Evolutionary conservation across 2,329 filamentous ascomycete species (phyloP).

Genomic region (Aspergillus piperis): DNA sequence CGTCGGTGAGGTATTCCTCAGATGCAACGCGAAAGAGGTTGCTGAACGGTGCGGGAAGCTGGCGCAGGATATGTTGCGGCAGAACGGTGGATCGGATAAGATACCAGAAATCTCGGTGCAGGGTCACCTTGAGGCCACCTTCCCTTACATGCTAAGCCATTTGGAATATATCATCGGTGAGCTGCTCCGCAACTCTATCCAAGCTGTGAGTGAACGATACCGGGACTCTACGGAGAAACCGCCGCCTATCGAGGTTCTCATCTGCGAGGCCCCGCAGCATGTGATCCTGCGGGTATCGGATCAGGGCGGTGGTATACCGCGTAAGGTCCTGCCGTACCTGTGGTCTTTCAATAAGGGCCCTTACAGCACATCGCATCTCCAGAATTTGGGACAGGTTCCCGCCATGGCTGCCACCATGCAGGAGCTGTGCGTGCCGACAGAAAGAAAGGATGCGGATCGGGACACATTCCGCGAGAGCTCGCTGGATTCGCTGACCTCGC

Average conservation of each 20-base stretch:
- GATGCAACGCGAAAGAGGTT: conserved; percentile 87
- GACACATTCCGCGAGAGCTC: conserved; percentile 60
- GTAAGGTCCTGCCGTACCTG: conserved; percentile 80
- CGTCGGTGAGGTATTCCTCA: conserved; percentile 92
- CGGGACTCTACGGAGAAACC: conserved; percentile 53
- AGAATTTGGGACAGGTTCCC: conserved; percentile 83
- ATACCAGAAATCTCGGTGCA: conserved; percentile 81
- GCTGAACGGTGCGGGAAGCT: conserved; percentile 79
- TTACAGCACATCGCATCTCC: conserved; percentile 71
- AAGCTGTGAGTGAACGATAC: conserved; percentile 81
- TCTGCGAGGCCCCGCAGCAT: conserved; percentile 91
- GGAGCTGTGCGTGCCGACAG: conserved; percentile 63
- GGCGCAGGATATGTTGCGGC: conserved; percentile 71
- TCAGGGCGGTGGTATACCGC: conserved; percentile 86
- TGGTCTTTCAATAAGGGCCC: conserved; percentile 98
- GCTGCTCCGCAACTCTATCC: conserved; percentile 89
- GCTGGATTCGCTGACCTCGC: conserved; percentile 74
- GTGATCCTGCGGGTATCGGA: conserved; percentile 96
- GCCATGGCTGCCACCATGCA: conserved; percentile 92
- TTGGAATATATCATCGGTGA: conserved; percentile 97
- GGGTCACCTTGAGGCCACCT: conserved; percentile 85
- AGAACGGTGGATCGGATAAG: conserved; percentile 70
- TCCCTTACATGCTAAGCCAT: conserved; percentile 94
- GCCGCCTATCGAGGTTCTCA: conserved; percentile 87
- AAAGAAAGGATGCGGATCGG: conserved; percentile 33